Evolutionary conservation across 2,329 filamentous ascomycete genomes (phyloP).

Genomic region (Sporothrix humicola): DNA sequence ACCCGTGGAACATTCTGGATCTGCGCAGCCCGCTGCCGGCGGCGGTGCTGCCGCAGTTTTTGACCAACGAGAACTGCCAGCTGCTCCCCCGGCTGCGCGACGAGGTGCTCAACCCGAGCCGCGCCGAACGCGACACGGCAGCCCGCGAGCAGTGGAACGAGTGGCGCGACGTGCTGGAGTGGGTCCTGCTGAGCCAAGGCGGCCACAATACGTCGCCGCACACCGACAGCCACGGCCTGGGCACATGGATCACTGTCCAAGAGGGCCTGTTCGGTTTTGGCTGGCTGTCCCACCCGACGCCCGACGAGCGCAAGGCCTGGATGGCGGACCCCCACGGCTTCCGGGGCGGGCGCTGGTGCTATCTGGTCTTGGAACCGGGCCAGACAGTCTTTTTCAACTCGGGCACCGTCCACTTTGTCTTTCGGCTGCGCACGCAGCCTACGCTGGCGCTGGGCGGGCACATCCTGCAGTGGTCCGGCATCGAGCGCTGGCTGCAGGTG

Average conservation of each 20-base stretch:
- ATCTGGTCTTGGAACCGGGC: constrained; percentile 44
- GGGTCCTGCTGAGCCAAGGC: constrained; percentile 45
- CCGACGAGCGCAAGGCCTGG: constrained; percentile 41
- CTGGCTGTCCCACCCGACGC: constrained; percentile 44
- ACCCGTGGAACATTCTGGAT: constrained; percentile 44
- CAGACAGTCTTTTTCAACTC: constrained; percentile 47
- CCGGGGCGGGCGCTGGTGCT: constrained; percentile 44
- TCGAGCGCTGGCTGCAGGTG: constrained; percentile 43
- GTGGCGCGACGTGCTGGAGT: constrained; percentile 45
- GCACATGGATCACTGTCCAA: constrained; percentile 47
- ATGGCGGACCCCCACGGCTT: constrained; percentile 40
- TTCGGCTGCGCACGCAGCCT: constrained; percentile 41
- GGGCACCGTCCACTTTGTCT: constrained; percentile 47
- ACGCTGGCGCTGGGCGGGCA: constrained; percentile 46
- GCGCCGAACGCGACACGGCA: constrained; percentile 42
- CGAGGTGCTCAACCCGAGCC: constrained; percentile 48
- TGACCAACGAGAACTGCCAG: constrained; percentile 43
- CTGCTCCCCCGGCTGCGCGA: constrained; percentile 42
- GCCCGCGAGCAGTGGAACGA: constrained; percentile 43
- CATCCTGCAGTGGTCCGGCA: constrained; percentile 45
- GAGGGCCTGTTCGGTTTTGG: constrained; percentile 44
- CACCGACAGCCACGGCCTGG: constrained; percentile 46
- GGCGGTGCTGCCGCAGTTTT: constrained; percentile 40
- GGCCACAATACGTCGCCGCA: constrained; percentile 46
- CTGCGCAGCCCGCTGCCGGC: constrained; percentile 42